A percentile compares a stretch with the other conserved stretches of the same genome.
Evolutionary conservation across 2,329 filamentous ascomycete species (phyloP).

Genomic region (Fusarium paranaense): DNA sequence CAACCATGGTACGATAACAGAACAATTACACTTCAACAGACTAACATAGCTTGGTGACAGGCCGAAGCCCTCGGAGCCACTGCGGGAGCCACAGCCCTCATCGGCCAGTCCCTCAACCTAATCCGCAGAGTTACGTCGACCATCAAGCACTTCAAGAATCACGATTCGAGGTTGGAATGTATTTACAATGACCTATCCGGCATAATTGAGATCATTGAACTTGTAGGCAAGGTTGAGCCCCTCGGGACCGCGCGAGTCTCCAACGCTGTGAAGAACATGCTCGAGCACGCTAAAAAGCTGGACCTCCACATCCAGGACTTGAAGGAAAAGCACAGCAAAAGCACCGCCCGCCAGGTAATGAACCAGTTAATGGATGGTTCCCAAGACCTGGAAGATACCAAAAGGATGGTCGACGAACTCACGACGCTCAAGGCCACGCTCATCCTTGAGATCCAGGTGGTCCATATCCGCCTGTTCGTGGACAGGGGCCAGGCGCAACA

Average conservation of each 20-base stretch:
- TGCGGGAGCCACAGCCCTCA: not conserved
- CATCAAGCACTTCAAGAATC: constrained; percentile 3
- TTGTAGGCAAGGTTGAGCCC: not conserved
- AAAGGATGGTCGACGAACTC: not conserved
- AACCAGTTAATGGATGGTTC: constrained; percentile 1
- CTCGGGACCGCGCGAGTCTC: not conserved
- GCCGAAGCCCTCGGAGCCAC: not conserved
- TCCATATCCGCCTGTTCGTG: not conserved
- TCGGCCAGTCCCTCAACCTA: constrained; percentile 1
- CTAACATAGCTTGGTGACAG: not conserved
- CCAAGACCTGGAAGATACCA: too few relatives aligned
- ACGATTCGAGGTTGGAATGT: not conserved
- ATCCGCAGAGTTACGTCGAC: not conserved
- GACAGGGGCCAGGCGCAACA: not conserved
- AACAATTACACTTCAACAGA: not conserved
- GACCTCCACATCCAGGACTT: not conserved
- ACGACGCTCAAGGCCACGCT: not conserved
- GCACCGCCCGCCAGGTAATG: not conserved
- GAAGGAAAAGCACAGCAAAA: not conserved
- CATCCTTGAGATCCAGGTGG: constrained; percentile 5
- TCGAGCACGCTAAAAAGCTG: not conserved
- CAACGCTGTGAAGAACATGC: not conserved
- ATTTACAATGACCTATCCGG: not conserved
- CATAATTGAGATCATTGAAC: not conserved
- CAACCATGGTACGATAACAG: not conserved